A percentile compares a stretch with the other conserved stretches of the same genome.
phyloP scores from a whole-genome alignment of 208 protist species.

The Acanthamoeba castellanii region DNA sequence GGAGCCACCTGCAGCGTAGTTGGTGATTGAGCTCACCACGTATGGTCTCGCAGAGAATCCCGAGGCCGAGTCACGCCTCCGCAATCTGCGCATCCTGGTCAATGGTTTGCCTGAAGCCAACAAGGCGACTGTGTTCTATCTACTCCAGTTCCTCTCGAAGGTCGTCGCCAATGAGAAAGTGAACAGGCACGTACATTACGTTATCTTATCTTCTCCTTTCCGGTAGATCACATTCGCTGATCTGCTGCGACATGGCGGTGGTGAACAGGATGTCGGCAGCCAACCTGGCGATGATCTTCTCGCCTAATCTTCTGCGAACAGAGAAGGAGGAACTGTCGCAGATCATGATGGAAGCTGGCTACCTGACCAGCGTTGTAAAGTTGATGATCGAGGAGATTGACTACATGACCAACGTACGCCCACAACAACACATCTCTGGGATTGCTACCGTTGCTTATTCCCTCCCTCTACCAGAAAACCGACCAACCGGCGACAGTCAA shows the following conservation, averaged over 20 bases:
- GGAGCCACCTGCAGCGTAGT: not conserved
- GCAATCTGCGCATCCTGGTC: constrained; percentile 49
- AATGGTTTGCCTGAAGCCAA: constrained; percentile 40
- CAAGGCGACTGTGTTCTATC: constrained; percentile 29
- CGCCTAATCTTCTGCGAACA: constrained; percentile 35
- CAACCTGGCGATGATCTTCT: constrained; percentile 64
- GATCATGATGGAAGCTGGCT: constrained; percentile 59
- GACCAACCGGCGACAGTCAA: not conserved
- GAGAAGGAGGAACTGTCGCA: constrained; percentile 29
- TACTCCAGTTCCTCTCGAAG: constrained; percentile 18
- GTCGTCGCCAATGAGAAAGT: constrained; percentile 37
- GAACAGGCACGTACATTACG: not conserved
- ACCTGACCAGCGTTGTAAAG: constrained; percentile 13
- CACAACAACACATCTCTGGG: no score
- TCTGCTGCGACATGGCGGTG: not conserved
- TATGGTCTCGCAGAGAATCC: not conserved
- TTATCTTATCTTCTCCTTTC: no score
- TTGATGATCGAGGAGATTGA: constrained; percentile 35
- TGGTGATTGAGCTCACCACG: no score
- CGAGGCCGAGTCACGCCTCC: not conserved
- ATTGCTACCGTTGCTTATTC: no score
- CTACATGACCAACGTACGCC: constrained; percentile 43
- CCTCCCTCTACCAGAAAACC: not conserved
- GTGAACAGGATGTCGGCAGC: not conserved
- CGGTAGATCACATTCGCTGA: no score